Conservation (phyloP, 2,329 filamentous ascomycete genomes). For the Cercospora sp. region DNA sequence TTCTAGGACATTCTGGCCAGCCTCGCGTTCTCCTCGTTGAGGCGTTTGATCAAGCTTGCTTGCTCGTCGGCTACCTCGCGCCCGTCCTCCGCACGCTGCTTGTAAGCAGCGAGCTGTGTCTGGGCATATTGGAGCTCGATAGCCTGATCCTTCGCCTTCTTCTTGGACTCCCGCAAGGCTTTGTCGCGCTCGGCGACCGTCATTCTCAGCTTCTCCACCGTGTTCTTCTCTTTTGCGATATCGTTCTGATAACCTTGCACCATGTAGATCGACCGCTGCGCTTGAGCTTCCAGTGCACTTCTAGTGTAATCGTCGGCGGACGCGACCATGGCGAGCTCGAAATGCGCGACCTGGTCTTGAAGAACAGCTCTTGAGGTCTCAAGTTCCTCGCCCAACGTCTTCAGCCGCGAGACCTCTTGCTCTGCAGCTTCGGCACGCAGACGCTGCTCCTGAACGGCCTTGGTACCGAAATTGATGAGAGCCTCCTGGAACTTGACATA, state of each 20-base stretch:
- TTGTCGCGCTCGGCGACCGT: not conserved
- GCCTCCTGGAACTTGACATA: constrained; percentile 4
- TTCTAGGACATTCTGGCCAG: not conserved
- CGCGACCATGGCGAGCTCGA: constrained; percentile 6
- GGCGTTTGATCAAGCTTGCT: constrained; percentile 15
- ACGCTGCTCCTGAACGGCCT: constrained; percentile 15
- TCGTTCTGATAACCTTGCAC: constrained; percentile 22
- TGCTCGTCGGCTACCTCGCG: constrained; percentile 18
- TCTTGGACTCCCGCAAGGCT: not conserved
- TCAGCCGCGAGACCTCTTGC: not conserved
- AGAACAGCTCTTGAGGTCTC: constrained; percentile 3
- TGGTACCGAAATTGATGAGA: constrained; percentile 10
- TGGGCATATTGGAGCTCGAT: constrained; percentile 7
- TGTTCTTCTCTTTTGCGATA: constrained; percentile 11
- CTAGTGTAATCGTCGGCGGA: constrained; percentile 12
- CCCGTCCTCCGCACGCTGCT: not conserved
- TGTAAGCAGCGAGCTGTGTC: not conserved
- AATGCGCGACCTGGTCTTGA: constrained; percentile 9
- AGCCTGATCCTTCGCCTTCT: constrained; percentile 5
- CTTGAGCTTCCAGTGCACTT: constrained; percentile 25
- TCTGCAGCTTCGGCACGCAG: constrained; percentile 2
- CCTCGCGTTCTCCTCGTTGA: constrained; percentile 9
- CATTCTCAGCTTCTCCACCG: constrained; percentile 2
- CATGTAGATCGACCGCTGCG: constrained; percentile 17
- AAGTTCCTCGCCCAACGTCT: not conserved